Base-by-base conservation (phyloP, 495 filamentous ascomycete genomes). In the Neurospora terricola region DNA sequence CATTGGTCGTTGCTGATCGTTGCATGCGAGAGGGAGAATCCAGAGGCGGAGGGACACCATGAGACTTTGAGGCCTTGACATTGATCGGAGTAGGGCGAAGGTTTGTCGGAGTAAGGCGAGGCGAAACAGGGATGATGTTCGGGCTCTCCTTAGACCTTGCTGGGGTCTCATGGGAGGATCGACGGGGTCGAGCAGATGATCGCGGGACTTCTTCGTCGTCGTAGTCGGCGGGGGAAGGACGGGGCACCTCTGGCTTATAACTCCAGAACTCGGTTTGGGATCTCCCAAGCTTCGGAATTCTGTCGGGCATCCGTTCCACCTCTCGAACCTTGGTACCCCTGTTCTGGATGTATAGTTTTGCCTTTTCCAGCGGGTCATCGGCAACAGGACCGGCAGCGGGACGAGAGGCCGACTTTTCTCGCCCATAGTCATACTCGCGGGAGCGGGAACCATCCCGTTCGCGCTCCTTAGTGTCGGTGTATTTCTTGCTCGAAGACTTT, bases 111-210 rank as follows among this genome's bases (percentile, higher is more conserved):
- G 78, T 69, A 16, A 62, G 21, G 54, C 54, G 54, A 66, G 54
- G 54, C 27, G 54, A 66, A 34, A 72, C 75, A 27, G 81, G 78
- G 16, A 82, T 71, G 18, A 78, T 71, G 23, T 83, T 73, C 11
- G 77, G 78, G 78, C 38, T 80, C 34, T 81, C 81, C 30, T 78
- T 79, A 23, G 79, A 79, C 43, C 75, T 78, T 5, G 81, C 14
- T 34, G 54, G 79, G 9, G 80, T 79, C 38, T 85, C 82, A 18
- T 84, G 80, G 12, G 84, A 84, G 72, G 81, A 77, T 34, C 83
- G 82, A 21, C 84, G 83, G 5, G 69, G 74, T 14, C 81, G 80
- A 30, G 77, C 77, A 10, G 80, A 75, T 4, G 82, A 75, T 5
- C 72, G 76, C 9, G 23, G 69, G 34, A 78, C 69, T 74, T 81